Base-by-base conservation (phyloP, 345 rosid species). In the Isatis tinctoria region DNA sequence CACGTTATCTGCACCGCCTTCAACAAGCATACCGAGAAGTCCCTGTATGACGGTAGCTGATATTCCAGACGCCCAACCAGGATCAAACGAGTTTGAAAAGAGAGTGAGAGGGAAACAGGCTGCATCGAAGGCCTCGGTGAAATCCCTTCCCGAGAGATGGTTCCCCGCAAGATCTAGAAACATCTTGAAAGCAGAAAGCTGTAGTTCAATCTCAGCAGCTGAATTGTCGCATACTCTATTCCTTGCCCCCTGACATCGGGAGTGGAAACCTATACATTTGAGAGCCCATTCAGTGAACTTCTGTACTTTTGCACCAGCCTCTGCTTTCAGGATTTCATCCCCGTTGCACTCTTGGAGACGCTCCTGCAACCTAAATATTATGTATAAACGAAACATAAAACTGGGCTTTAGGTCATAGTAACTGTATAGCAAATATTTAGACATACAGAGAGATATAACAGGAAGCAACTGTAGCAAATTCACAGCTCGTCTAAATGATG, bases 241-340 rank as follows among this genome's bases (percentile, higher is more conserved):
- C 49, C 75, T 82, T 49, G 78, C 84, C 33, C 88, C 90, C 61
- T 91, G 92, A 66, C 95, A 88, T 44, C 93, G 90, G 58, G 98
- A 91, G 83, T 94, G 96, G 73, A 92, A 89, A 58, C 91, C 92
- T 65, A 94, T 94, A 78, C 97, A 94, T 81, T 88, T 91, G 80
- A 91, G 79, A 61, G 97, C 97, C 98, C 98, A 91, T 75, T 91
- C 97, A 47, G 98, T 91, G 72, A 94, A 94, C 84, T 91, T 94
- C 78, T 94, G 93, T 70, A 87, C 98, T 82, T 89, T 94, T 33
- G 89, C 91, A 76, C 91, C 95, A 78, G 97, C 97, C 77, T 91
- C 97, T 49, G 95, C 97, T 74, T 91, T 94, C 82, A 94, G 77
- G 47, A 89, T 87, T 77, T 91, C 98, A 66, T 88, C 98, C 68